Conservation (phyloP, 2,329 filamentous ascomycete species). For the Apiospora kogelbergensis region DNA sequence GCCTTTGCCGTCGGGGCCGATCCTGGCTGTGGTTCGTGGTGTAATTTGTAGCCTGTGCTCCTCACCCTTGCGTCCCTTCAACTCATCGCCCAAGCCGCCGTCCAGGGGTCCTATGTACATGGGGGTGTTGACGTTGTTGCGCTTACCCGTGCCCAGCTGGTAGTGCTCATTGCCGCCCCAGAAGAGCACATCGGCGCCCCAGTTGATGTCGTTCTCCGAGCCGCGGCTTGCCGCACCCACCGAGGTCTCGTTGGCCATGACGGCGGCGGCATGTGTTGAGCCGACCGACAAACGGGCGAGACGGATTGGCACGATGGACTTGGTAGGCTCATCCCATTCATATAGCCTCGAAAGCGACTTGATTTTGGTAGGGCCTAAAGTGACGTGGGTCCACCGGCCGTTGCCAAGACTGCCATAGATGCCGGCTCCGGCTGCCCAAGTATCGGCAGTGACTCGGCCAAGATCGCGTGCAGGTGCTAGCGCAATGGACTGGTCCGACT, state of each 20-base stretch:
- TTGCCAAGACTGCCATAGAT: constrained; percentile 82
- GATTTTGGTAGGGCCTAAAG: constrained; percentile 74
- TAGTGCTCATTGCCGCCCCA: constrained; percentile 96
- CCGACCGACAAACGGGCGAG: constrained; percentile 73
- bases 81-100: constrained; percentile 53
- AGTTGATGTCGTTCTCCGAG: constrained; percentile 74
- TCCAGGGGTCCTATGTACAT: constrained; percentile 79
- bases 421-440: constrained; percentile 85
- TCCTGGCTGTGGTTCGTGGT: constrained; percentile 67
- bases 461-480: constrained; percentile 39
- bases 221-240: constrained; percentile 52
- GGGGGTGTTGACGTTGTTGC: constrained; percentile 76
- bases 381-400: constrained; percentile 86
- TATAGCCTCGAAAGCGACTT: constrained; percentile 79
- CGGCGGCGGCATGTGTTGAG: constrained; percentile 75
- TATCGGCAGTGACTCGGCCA: constrained; percentile 67
- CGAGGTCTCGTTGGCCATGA: constrained; percentile 79
- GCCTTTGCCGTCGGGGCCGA: constrained; percentile 60
- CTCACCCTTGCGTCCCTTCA: constrained; percentile 60
- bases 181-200: constrained; percentile 84
- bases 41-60: constrained; percentile 79
- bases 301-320: constrained; percentile 73
- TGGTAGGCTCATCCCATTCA: constrained; percentile 78
- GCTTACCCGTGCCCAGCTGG: constrained; percentile 88
- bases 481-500: constrained; percentile 34